Evolutionary conservation across 2,329 filamentous ascomycete species (phyloP), one percentile per base, ranked within the genome.

Genomic region (Pseudocercospora ulei): DNA sequence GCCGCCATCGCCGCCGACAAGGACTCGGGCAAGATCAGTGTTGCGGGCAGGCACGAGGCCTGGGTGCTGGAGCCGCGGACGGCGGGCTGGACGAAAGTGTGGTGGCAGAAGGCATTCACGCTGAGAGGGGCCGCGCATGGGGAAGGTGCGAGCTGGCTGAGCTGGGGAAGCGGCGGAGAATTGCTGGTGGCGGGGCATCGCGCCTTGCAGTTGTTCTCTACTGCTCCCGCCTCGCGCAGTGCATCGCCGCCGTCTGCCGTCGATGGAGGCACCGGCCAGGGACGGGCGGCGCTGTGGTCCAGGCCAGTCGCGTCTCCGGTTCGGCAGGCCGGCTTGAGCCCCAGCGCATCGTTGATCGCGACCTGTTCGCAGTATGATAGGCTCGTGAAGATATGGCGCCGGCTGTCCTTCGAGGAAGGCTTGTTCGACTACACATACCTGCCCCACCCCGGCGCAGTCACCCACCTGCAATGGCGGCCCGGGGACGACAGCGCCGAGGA

Each of bases 381-480:
- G 35, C 66, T 96, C 12, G 78, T 93, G 50, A 96, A 98, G 64
- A 74, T 96, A 53, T 98, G 92, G 90, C 76, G 86, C 47, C 75
- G 88, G 37, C 67, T 93, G 14, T 82, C 81, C 5, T 95, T 88
- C 57, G 85, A 85, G 41, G 81, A 92, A 51, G 80, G 85, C 24
- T 73, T 82, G 40, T 96, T 96, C 62, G 88, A 96, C 54, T 79
- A 93, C 53, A 78, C 79, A 17, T 96, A 96, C 61, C 75, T 98
- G 1, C 70, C 78, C n/a, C 90, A 98, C 58, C 83, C 85, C 1
- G 70, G 74, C 16, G 65, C 79, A 1, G 77, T 98, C n/a, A 88
- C 83, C 2, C 77, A 75, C 43, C 65, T 94, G 43, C 79, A 88
- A 58, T 98, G 92, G 92, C 75, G 76, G 46, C 83, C 84, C 4